Conservation (phyloP, 257 asterid genomes). For the Solanum tarapatanum region DNA sequence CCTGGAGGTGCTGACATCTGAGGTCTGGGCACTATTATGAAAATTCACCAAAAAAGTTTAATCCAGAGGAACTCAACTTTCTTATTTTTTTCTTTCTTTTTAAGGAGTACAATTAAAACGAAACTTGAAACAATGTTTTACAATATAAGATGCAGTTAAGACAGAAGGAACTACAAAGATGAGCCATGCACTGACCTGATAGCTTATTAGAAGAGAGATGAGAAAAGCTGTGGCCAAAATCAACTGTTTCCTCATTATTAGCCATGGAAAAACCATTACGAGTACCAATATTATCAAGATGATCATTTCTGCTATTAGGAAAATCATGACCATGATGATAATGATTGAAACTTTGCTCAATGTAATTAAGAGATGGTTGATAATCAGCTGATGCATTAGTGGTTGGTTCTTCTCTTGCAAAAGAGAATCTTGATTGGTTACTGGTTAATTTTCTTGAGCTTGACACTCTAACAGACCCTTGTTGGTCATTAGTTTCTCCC, state of each 20-base stretch:
- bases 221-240: slow-evolving; percentile 30
- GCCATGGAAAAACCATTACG: slow-evolving; percentile 38
- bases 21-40: slow-evolving; percentile 57
- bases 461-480: slow-evolving; percentile 35
- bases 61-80: neutral
- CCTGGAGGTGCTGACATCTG: slow-evolving; percentile 96
- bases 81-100: neutral
- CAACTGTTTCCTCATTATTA: slow-evolving; percentile 39
- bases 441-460: slow-evolving; percentile 49
- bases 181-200: slow-evolving; percentile 35
- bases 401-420: slow-evolving; percentile 76
- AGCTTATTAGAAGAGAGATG: slow-evolving; percentile 37
- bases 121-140: neutral
- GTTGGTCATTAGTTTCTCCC: slow-evolving; percentile 42
- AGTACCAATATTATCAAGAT: slow-evolving; percentile 31
- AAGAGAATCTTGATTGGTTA: slow-evolving; percentile 83
- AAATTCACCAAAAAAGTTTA: neutral
- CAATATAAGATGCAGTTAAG: neutral
- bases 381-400: slow-evolving; percentile 22
- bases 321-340: slow-evolving; percentile 30
- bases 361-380: slow-evolving; percentile 29
- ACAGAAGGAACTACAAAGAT: neutral
- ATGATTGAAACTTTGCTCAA: slow-evolving; percentile 34
- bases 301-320: slow-evolving; percentile 29
- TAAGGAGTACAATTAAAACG: neutral